Conservation (phyloP, 441 rosid species). For the Pelargonium cotyledonis region DNA sequence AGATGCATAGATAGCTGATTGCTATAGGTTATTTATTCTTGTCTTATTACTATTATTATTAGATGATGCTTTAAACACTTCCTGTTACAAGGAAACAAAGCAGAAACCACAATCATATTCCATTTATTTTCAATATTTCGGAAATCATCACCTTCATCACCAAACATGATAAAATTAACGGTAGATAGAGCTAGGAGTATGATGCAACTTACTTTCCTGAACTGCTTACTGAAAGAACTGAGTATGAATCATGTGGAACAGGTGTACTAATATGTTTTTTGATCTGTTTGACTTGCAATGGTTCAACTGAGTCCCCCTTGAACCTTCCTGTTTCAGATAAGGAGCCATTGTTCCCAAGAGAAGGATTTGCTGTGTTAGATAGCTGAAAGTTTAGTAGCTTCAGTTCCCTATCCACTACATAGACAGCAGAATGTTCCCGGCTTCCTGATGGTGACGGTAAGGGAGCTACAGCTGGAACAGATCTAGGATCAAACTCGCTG, state of each 20-base stretch:
- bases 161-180: constrained; percentile 7
- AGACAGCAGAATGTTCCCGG: constrained; percentile 92
- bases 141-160: constrained; percentile 15
- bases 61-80: too few relatives aligned
- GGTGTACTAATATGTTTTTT: constrained; percentile 88
- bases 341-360: constrained; percentile 89
- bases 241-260: constrained; percentile 94
- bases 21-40: too few relatives aligned
- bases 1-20: too few relatives aligned
- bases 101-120: too few relatives aligned
- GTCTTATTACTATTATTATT: too few relatives aligned
- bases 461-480: constrained; percentile 89
- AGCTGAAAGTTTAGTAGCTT: constrained; percentile 82
- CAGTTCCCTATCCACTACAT: constrained; percentile 80
- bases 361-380: constrained; percentile 66
- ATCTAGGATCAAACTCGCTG: constrained; percentile 88
- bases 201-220: constrained; percentile 79
- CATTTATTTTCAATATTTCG: not conserved
- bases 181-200: constrained; percentile 13
- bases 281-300: constrained; percentile 73
- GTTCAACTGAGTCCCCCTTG: constrained; percentile 70
- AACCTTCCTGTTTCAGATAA: constrained; percentile 72
- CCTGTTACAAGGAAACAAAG: too few relatives aligned
- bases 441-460: constrained; percentile 72
- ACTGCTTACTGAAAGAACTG: constrained; percentile 92